phyloP scores from a whole-genome alignment of 2,329 filamentous ascomycete species.

The Hysterium pulicare region DNA sequence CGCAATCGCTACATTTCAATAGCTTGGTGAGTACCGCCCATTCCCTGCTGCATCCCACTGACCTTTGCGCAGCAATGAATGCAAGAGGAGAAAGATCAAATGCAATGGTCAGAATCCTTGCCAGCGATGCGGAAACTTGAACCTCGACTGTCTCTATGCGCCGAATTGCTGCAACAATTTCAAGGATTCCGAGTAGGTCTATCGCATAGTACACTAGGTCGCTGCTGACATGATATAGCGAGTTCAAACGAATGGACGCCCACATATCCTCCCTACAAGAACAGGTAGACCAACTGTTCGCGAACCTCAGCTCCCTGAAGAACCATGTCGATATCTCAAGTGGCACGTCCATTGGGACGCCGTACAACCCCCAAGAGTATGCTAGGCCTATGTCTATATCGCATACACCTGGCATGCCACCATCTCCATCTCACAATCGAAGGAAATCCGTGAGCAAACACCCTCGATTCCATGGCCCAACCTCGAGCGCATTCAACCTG shows the following conservation, averaged over 20 bases:
- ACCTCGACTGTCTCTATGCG: slow-evolving; percentile 62
- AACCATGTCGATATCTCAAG: slow-evolving; percentile 39
- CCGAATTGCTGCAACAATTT: slow-evolving; percentile 75
- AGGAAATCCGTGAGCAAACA: slow-evolving; percentile 43
- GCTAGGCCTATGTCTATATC: slow-evolving; percentile 36
- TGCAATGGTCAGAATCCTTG: slow-evolving; percentile 65
- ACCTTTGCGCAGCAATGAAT: slow-evolving; percentile 53
- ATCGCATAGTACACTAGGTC: background rate
- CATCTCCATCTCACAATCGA: slow-evolving; percentile 37
- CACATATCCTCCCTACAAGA: slow-evolving; percentile 76
- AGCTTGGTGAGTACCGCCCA: slow-evolving; percentile 53
- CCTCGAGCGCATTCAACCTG: slow-evolving; percentile 79
- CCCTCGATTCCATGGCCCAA: slow-evolving; percentile 76
- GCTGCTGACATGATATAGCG: slow-evolving; percentile 41
- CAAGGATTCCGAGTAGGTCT: slow-evolving; percentile 73
- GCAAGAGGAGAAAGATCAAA: slow-evolving; percentile 65
- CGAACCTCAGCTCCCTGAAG: slow-evolving; percentile 67
- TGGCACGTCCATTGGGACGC: slow-evolving; percentile 28
- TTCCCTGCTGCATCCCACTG: slow-evolving; percentile 4
- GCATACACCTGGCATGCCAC: slow-evolving; percentile 30
- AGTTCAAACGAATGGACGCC: slow-evolving; percentile 76
- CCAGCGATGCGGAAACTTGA: slow-evolving; percentile 62
- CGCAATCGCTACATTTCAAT: slow-evolving; percentile 67
- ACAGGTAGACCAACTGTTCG: slow-evolving; percentile 75
- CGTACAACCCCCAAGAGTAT: slow-evolving; percentile 28